These are phyloP conservation scores for Ceratobasidium theobromae DNA, from an alignment of 1,284 basidiomycete species.

Conservation along the genomic window DNA sequence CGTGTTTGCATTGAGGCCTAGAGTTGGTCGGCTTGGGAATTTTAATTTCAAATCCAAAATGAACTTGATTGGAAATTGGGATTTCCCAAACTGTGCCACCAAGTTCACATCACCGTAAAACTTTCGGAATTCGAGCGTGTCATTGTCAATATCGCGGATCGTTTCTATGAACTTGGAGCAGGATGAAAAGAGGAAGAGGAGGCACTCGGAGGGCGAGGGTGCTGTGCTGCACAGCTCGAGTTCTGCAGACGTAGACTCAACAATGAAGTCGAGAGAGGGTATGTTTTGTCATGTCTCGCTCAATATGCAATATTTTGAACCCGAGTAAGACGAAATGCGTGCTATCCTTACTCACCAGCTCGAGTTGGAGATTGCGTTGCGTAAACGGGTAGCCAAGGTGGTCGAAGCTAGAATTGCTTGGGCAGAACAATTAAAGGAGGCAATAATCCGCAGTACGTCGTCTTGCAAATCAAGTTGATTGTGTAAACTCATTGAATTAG, in stretches of 20 bases:
- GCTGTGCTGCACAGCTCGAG: not conserved
- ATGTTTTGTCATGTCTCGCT: not conserved
- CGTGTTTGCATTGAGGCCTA: not conserved
- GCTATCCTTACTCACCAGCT: constrained; percentile 7
- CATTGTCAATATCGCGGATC: no score
- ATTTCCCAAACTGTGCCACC: not conserved
- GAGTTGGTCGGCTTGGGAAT: no score
- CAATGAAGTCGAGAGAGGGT: not conserved
- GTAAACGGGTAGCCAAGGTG: constrained; percentile 15
- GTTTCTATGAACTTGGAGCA: not conserved
- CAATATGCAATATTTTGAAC: not conserved
- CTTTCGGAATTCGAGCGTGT: no score
- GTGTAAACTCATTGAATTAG: not conserved
- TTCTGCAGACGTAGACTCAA: not conserved
- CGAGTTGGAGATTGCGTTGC: constrained; percentile 13
- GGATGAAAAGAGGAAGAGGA: not conserved
- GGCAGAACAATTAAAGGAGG: constrained; percentile 19
- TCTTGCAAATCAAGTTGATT: not conserved
- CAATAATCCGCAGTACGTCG: not conserved
- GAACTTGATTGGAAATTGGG: not conserved
- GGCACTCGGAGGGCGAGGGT: not conserved
- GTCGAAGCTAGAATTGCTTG: constrained; percentile 21
- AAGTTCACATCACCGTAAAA: no score
- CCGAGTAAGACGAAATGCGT: constrained; percentile 1
- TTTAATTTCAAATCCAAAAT: no score